Base-by-base conservation (phyloP, 2,329 filamentous ascomycete genomes). In the Pseudocercospora fuligena region DNA sequence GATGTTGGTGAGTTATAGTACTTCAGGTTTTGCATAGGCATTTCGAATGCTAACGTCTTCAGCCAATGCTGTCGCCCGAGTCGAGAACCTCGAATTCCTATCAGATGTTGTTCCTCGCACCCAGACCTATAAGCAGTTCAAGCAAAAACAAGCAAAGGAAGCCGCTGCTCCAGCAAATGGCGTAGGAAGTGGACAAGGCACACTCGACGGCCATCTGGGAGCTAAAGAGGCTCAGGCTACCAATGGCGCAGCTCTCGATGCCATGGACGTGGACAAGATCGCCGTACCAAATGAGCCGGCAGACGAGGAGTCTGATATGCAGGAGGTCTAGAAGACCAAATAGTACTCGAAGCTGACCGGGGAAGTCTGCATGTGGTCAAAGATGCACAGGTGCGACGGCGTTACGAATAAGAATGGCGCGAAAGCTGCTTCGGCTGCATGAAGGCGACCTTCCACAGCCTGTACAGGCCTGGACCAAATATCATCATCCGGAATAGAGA, bases 11-110 rank as follows among this genome's bases (percentile, higher is more conserved):
- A 65, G 85, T 75, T 27, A 8, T 63, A n/a, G 9, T 27, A 16
- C 21, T 6, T 11, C 4, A 19, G 1, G 2, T 16, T 16, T 16
- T 16, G 2, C 14, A 19, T 1, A 19, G 1, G 7, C n/a, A 36
- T 2, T 5, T 43, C 40, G 8, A 6, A 43, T 6, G 19, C 40
- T 43, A 16, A 43, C 8, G 2, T 43, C 14, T 60, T 43, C 74
- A 93, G 93, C 94, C 72, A 92, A 88, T 75, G 94, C 95, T 29
- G 90, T 98, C 63, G 88, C 91, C 7, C 91, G 93, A 77, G 89
- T 93, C 69, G 95, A 98, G 79, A 96, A 96, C 78, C 90, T 99
- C 60, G 94, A 99, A 79, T 99, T 99, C 77, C 87, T 99, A 14
- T 86, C 91, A 69, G 95, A 99, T 79, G 88, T 97, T 27, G 91